phyloP scores from a whole-genome alignment of 306 rosid genomes.

The Vicia faba region DNA sequence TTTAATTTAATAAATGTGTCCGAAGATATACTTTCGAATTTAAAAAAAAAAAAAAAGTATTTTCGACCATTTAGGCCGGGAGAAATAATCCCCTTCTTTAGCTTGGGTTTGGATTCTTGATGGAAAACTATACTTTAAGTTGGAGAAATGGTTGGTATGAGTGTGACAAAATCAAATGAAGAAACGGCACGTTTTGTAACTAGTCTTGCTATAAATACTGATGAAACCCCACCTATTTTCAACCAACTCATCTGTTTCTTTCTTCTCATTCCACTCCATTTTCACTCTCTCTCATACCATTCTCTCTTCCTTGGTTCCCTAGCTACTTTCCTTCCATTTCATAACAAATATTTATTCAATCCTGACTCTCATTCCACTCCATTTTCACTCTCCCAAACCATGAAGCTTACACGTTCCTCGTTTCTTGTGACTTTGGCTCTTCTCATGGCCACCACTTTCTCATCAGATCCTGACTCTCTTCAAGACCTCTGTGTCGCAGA shows the following conservation, averaged over 20 bases:
- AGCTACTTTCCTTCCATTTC: background rate
- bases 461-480: conserved; percentile 75
- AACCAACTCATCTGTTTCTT: background rate
- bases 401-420: conserved; percentile 39
- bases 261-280: background rate
- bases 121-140: conserved; percentile 25
- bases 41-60: too few species aligned
- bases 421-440: conserved; percentile 44
- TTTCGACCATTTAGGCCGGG: too few species aligned
- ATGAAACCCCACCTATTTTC: conserved; percentile 18
- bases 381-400: conserved; percentile 26
- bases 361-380: background rate
- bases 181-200: conserved; percentile 4
- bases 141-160: conserved; percentile 7
- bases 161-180: conserved; percentile 12
- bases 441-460: conserved; percentile 35
- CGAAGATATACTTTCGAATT: too few species aligned
- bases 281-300: background rate
- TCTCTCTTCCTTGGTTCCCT: conserved; percentile 7
- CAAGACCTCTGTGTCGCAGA: conserved; percentile 86
- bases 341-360: background rate
- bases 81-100: too few species aligned
- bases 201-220: conserved; percentile 26
- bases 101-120: background rate
- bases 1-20: too few species aligned